phyloP scores from a whole-genome alignment of 805 yeast genomes.

The Candida tibetensis region DNA sequence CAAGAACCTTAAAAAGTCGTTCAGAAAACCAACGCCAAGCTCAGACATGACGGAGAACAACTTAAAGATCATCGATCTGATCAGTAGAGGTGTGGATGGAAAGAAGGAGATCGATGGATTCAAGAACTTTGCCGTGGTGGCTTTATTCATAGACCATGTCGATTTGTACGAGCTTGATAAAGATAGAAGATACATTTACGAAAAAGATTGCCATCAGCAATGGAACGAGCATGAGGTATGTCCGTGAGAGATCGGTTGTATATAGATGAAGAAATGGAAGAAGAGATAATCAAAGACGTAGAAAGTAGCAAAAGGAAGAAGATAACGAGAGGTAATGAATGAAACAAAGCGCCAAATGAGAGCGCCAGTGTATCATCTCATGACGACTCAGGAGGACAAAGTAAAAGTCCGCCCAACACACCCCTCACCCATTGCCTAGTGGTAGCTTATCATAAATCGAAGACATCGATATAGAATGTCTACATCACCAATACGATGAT shows the following conservation, averaged over 20 bases:
- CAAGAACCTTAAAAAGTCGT: conserved; percentile 57
- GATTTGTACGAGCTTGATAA: conserved; percentile 65
- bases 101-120: conserved; percentile 58
- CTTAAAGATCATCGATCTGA: conserved; percentile 60
- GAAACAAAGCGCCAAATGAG: too few species aligned
- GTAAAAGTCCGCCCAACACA: too few species aligned
- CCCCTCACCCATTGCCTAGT: too few species aligned
- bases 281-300: background rate
- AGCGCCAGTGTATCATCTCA: too few species aligned
- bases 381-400: too few species aligned
- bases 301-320: background rate
- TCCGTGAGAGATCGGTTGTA: conserved; percentile 43
- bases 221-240: conserved; percentile 82
- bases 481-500: too few species aligned
- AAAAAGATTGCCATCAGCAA: conserved; percentile 52
- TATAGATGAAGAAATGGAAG: background rate
- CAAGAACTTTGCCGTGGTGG: conserved; percentile 67
- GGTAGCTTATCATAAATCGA: too few species aligned
- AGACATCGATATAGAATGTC: too few species aligned
- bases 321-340: conserved; percentile 1
- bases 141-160: conserved; percentile 66
- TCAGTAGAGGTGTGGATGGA: conserved; percentile 82
- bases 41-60: conserved; percentile 53
- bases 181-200: conserved; percentile 52
- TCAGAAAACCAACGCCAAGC: conserved; percentile 75